Conservation (phyloP, 2,329 filamentous ascomycete species). For the Penicillium hesseltinei region DNA sequence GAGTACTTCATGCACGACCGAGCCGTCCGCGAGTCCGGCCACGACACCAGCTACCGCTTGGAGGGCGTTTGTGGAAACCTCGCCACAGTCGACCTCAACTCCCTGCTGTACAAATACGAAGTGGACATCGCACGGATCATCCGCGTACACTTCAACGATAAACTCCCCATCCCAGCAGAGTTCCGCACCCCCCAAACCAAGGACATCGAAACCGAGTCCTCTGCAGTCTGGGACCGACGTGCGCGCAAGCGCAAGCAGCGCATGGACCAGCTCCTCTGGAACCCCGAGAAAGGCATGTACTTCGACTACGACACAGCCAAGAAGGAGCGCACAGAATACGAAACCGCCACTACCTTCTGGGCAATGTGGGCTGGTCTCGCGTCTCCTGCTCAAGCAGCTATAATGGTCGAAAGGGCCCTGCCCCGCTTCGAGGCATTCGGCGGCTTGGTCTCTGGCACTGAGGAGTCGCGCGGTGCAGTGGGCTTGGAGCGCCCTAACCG, state of each 20-base stretch:
- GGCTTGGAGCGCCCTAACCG: constrained; percentile 83
- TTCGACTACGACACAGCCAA: constrained; percentile 93
- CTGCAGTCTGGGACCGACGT: constrained; percentile 84
- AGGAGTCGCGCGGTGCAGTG: constrained; percentile 78
- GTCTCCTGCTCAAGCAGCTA: constrained; percentile 79
- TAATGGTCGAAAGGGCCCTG: constrained; percentile 75
- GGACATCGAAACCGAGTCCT: constrained; percentile 72
- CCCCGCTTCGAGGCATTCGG: constrained; percentile 86
- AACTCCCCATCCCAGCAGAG: constrained; percentile 74
- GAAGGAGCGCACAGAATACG: constrained; percentile 77
- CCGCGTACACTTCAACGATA: constrained; percentile 78
- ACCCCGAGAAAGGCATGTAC: constrained; percentile 88
- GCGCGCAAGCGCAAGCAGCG: constrained; percentile 78
- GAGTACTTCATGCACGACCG: constrained; percentile 96
- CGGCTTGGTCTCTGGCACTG: constrained; percentile 83
- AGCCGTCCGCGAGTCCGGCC: constrained; percentile 91
- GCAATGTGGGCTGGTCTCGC: constrained; percentile 92
- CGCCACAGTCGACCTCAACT: constrained; percentile 92
- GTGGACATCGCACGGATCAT: constrained; percentile 87
- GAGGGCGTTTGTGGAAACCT: constrained; percentile 84
- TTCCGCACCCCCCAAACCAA: constrained; percentile 69
- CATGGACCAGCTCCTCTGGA: constrained; percentile 94
- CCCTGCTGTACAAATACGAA: constrained; percentile 94
- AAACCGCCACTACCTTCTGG: constrained; percentile 94
- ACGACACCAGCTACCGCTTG: constrained; percentile 92